Conservation (phyloP, 805 yeast species). For the Candida lessepsii region DNA sequence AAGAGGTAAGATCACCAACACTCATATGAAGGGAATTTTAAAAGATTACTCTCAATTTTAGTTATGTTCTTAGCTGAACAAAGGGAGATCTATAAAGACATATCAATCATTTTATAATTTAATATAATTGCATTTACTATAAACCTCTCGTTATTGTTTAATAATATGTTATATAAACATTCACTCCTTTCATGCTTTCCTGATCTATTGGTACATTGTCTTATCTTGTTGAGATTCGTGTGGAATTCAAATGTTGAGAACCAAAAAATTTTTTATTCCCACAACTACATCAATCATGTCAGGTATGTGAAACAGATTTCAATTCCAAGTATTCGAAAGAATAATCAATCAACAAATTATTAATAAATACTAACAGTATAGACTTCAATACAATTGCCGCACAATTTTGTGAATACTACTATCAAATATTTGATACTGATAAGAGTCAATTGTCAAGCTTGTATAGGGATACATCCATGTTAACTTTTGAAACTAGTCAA, state of each 20-base stretch:
- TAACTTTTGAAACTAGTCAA: slow-evolving; percentile 93
- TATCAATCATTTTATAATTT: neutral
- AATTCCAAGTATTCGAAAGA: no score
- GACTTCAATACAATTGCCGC: slow-evolving; percentile 47
- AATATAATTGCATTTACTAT: neutral
- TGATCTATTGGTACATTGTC: neutral
- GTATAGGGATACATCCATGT: slow-evolving; percentile 96
- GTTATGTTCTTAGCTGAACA: no score
- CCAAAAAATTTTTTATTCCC: slow-evolving; percentile 2
- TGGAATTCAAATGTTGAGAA: slow-evolving; percentile 7
- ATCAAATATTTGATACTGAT: slow-evolving; percentile 91
- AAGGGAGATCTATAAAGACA: no score
- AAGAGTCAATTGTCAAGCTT: slow-evolving; percentile 89
- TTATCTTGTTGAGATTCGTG: slow-evolving; percentile 2
- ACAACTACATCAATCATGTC: slow-evolving; percentile 8
- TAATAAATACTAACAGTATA: slow-evolving; percentile 5
- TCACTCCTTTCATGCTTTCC: no score
- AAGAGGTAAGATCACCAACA: slow-evolving; percentile 90
- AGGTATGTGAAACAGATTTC: slow-evolving; percentile 8
- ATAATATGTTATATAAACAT: no score
- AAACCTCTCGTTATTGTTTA: neutral
- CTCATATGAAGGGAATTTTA: slow-evolving; percentile 94
- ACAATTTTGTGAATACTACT: slow-evolving; percentile 92
- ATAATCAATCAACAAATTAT: neutral
- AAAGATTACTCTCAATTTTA: slow-evolving; percentile 64